These are phyloP conservation scores for Coniophora puteana DNA, from an alignment of 1,284 basidiomycete species.

Conservation along the genomic window DNA sequence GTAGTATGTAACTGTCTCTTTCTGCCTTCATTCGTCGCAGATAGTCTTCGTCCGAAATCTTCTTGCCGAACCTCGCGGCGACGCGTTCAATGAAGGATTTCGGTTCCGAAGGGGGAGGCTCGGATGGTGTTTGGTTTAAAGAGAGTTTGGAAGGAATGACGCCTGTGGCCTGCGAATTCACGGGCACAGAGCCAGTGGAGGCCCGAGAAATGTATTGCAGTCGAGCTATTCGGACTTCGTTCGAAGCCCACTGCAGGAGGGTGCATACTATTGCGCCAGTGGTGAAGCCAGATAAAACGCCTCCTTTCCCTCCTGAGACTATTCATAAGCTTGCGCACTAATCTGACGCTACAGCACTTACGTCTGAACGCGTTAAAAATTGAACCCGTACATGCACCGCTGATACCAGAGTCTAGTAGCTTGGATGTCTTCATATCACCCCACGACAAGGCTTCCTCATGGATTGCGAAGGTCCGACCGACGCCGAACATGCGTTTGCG, in stretches of 20 bases:
- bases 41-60: slow-evolving; percentile 63
- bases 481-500: slow-evolving; percentile 32
- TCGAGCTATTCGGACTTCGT: slow-evolving; percentile 57
- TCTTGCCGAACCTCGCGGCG: slow-evolving; percentile 42
- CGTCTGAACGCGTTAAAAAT: slow-evolving; percentile 43
- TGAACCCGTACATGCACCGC: slow-evolving; percentile 61
- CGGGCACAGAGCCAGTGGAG: not conserved
- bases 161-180: slow-evolving; percentile 1
- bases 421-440: slow-evolving; percentile 51
- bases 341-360: slow-evolving; percentile 19
- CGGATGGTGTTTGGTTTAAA: slow-evolving; percentile 8
- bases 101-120: slow-evolving; percentile 4
- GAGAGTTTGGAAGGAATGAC: not conserved
- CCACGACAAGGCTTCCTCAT: slow-evolving; percentile 34
- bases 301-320: slow-evolving; percentile 36
- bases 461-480: too few species aligned
- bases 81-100: slow-evolving; percentile 30
- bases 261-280: slow-evolving; percentile 54
- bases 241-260: slow-evolving; percentile 57
- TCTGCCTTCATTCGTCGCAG: slow-evolving; percentile 48
- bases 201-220: slow-evolving; percentile 47
- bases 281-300: slow-evolving; percentile 47
- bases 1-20: slow-evolving; percentile 45
- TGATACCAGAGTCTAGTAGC: slow-evolving; percentile 58
- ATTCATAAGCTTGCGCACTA: not conserved